phyloP scores from a whole-genome alignment of 164 flowering plant genomes.

The Nymphaea thermarum region DNA sequence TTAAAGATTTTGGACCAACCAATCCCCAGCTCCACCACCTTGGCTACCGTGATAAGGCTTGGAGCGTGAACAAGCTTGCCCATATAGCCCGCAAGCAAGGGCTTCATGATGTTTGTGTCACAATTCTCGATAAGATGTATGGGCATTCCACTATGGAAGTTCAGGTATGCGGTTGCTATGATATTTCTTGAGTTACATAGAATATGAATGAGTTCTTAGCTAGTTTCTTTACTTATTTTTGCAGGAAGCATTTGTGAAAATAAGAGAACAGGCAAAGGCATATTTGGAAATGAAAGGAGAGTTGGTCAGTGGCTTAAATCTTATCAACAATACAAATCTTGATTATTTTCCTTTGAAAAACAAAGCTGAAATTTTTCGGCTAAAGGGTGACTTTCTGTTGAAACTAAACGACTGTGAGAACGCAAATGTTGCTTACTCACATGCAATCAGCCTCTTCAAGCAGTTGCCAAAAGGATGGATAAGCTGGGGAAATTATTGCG shows the following conservation, averaged over 20 bases:
- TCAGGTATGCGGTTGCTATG: conserved; percentile 45
- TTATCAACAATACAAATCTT: conserved; percentile 88
- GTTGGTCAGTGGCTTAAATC: conserved; percentile 79
- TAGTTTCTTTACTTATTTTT: conserved; percentile 6
- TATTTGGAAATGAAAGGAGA: conserved; percentile 92
- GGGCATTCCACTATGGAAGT: conserved; percentile 99
- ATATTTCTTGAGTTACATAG: neutral
- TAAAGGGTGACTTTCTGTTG: conserved; percentile 84
- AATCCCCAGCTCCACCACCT: conserved; percentile 91
- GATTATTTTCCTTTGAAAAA: conserved; percentile 84
- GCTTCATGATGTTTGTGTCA: conserved; percentile 89
- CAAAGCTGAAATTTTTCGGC: conserved; percentile 87
- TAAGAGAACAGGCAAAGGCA: conserved; percentile 97
- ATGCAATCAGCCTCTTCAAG: conserved; percentile 79
- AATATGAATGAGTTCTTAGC: neutral
- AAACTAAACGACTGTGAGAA: conserved; percentile 80
- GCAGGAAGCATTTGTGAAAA: conserved; percentile 98
- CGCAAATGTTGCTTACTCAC: conserved; percentile 79
- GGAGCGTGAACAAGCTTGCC: conserved; percentile 98
- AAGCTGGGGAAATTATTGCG: conserved; percentile 99
- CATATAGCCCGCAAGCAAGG: conserved; percentile 93
- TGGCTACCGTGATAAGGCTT: conserved; percentile 98
- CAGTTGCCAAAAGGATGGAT: conserved; percentile 99
- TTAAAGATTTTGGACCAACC: conserved; percentile 66
- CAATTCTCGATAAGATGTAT: conserved; percentile 94